Percentiles rank a stretch among this genome's conserved stretches.
Evolutionary conservation across 1,284 basidiomycete genomes (phyloP).

Genomic region (Chalciporus sp.): DNA sequence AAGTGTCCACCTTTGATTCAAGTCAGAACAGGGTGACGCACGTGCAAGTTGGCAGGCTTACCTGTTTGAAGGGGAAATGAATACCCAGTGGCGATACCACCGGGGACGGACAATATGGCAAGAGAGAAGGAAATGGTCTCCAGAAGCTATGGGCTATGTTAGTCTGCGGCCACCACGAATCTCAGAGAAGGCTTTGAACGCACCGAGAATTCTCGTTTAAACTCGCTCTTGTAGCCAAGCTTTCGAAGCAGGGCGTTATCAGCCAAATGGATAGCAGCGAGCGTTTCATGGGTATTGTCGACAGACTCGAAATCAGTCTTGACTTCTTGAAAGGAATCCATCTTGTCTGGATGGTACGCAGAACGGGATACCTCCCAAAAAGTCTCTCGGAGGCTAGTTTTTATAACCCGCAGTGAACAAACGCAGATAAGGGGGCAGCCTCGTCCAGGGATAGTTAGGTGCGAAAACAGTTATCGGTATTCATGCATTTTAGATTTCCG

Average conservation of each 20-base stretch:
- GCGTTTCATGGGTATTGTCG: not conserved
- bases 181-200: not conserved
- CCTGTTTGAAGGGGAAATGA: slow-evolving; percentile 61
- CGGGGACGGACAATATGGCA: slow-evolving; percentile 72
- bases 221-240: slow-evolving; percentile 74
- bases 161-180: too few relatives aligned
- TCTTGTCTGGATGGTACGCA: slow-evolving; percentile 1
- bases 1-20: slow-evolving; percentile 58
- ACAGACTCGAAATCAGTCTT: slow-evolving; percentile 3
- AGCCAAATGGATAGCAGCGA: slow-evolving; percentile 21
- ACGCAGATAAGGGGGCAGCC: not conserved
- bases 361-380: not conserved
- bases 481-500: too few relatives aligned
- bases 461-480: not conserved
- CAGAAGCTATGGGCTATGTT: slow-evolving; percentile 41
- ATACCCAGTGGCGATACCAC: slow-evolving; percentile 63
- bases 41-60: slow-evolving; percentile 19
- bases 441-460: not conserved
- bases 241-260: slow-evolving; percentile 59
- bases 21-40: not conserved
- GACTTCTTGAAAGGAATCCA: slow-evolving; percentile 9
- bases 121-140: slow-evolving; percentile 69
- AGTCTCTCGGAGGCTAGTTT: not conserved
- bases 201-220: slow-evolving; percentile 73
- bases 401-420: not conserved